Base-by-base conservation (phyloP, 83 land plant species). In the Isoetes engelmannii region DNA sequence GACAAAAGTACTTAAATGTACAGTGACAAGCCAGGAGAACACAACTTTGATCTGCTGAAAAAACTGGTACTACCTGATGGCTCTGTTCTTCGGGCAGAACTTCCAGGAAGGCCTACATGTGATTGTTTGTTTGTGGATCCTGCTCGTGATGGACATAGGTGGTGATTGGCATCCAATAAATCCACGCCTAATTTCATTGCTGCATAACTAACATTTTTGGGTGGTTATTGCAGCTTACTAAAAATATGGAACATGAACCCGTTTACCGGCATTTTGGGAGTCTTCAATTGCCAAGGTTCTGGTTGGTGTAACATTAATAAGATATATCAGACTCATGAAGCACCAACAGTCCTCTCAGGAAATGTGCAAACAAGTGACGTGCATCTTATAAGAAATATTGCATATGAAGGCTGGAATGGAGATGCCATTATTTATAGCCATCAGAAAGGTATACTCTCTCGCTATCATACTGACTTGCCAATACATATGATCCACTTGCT, bases 191-290 rank as follows among this genome's bases (percentile, higher is more conserved):
- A 28, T 28, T 28, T 28, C 37, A 0, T 28, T 28, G 37, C 37
- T 28, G 37, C 37, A 28, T 28, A 28, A 28, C 37, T 2, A 28
- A 28, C 37, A 28, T 28, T 28, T 28, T 28, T 28, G 37, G 37
- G 37, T 28, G 37, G 37, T 0, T 28, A 28, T 28, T 28, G 37
- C 82, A 89, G 98, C 72, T 68, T 93, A 77, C 68, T 93, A 68
- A 93, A 90, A 82, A 93, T 93, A 65, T 93, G 98, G 98, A 93
- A 90, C 83, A 81, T 90, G 89, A 93, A 93, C 85, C 85, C 80
- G 66, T 85, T 69, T 82, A 90, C 89, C 0, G 98, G 98, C 45
- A 90, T 87, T 6, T 46, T 93, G 6, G 98, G 92, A 4, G 85
- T 84, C 43, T 93, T 87, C 84, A 93, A 93, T 73, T 93, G 98